Evolutionary conservation across 176 grass and related monocot genomes (phyloP).

Genomic region (Tillandsia leiboldiana): DNA sequence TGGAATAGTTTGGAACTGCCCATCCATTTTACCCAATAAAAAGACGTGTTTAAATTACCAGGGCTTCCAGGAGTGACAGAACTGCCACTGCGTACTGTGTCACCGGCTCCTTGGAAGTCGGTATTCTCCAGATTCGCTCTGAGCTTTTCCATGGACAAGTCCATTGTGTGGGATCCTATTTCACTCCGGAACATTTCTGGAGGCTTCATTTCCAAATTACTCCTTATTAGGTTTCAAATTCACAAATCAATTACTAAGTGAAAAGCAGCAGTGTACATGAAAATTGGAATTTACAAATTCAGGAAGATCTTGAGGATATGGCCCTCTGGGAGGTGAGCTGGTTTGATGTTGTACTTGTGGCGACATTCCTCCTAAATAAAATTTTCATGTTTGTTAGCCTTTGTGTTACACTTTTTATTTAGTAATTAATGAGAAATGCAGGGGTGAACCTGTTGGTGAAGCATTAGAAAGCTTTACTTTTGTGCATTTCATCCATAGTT

Average conservation of each 20-base stretch:
- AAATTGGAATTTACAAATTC: conserved; percentile 20
- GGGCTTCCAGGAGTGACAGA: conserved; percentile 64
- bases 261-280: conserved; percentile 1
- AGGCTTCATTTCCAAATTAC: conserved; percentile 40
- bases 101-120: conserved; percentile 30
- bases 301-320: conserved; percentile 34
- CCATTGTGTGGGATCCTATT: conserved; percentile 26
- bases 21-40: no score
- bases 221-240: conserved; percentile 2
- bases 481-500: conserved; percentile 56
- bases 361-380: conserved; percentile 24
- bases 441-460: conserved; percentile 27
- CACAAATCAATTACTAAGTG: conserved; percentile 9
- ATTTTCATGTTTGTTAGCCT: conserved; percentile 16
- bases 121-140: conserved; percentile 33
- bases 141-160: conserved; percentile 46
- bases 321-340: conserved; percentile 24
- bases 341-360: conserved; percentile 33
- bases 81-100: conserved; percentile 31
- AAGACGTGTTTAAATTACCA: conserved; percentile 38
- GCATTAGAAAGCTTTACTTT: conserved; percentile 21
- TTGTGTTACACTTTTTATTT: background rate
- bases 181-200: conserved; percentile 36
- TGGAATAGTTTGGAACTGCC: no score
- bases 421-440: conserved; percentile 2